These are phyloP conservation scores for Candida namnaoensis DNA, from an alignment of 805 yeast genomes.

Conservation along the genomic window DNA sequence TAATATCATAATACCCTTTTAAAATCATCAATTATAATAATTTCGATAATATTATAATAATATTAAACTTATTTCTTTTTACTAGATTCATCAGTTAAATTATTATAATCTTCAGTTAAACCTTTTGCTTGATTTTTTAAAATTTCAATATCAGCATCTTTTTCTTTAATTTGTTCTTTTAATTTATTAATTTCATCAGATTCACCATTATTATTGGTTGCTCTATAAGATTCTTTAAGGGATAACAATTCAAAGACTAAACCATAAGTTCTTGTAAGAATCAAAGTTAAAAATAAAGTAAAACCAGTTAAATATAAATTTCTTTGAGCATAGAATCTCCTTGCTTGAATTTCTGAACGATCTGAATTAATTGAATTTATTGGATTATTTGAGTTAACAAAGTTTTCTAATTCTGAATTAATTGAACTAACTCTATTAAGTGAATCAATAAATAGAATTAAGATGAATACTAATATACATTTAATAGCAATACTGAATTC, in stretches of 20 bases:
- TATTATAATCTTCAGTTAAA: conserved; percentile 57
- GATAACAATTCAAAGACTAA: conserved; percentile 66
- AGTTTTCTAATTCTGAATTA: conserved; percentile 45
- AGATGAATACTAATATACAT: conserved; percentile 76
- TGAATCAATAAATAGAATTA: conserved; percentile 80
- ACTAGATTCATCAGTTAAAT: conserved; percentile 13
- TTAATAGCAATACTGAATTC: conserved; percentile 71
- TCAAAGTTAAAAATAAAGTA: conserved; percentile 81
- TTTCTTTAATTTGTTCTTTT: conserved; percentile 23
- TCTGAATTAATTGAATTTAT: conserved; percentile 32
- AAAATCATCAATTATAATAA: no score
- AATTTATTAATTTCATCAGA: conserved; percentile 16
- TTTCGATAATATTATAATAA: no score
- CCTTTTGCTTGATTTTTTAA: conserved; percentile 68
- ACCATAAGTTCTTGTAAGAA: conserved; percentile 75
- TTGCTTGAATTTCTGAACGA: conserved; percentile 78
- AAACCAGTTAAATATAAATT: conserved; percentile 94
- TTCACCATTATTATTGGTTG: conserved; percentile 8
- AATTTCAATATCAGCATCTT: conserved; percentile 54
- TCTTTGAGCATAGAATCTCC: conserved; percentile 93
- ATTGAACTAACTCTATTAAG: conserved; percentile 75
- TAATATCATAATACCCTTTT: no score
- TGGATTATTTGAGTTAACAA: conserved; percentile 14
- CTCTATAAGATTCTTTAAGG: conserved; percentile 52
- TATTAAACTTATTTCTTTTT: neutral